Conservation (phyloP, 106 monocot species). For the Amphibolis antarctica region DNA sequence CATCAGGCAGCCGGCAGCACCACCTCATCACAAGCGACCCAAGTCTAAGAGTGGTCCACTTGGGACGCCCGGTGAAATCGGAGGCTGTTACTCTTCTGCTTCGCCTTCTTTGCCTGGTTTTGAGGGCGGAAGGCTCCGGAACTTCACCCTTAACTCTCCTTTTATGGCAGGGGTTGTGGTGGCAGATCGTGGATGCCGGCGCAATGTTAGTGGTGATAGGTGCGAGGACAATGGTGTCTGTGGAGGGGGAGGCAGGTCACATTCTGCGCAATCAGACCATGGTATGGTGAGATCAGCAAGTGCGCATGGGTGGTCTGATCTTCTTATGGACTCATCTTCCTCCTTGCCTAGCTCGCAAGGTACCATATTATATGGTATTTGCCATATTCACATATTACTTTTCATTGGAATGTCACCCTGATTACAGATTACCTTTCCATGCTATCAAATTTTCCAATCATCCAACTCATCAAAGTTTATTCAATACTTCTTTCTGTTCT, state of each 20-base stretch:
- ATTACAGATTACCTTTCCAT: too few relatives aligned
- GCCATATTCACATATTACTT: neutral
- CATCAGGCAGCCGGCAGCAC: slow-evolving; percentile 24
- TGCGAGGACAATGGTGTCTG: slow-evolving; percentile 3
- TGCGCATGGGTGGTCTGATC: slow-evolving; percentile 61
- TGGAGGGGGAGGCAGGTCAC: slow-evolving; percentile 20
- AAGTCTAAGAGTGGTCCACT: slow-evolving; percentile 96
- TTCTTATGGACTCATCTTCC: slow-evolving; percentile 41
- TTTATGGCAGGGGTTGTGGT: slow-evolving; percentile 58
- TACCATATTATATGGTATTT: neutral
- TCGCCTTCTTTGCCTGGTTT: slow-evolving; percentile 48
- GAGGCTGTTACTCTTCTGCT: slow-evolving; percentile 21
- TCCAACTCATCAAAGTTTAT: too few relatives aligned
- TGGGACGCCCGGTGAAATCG: slow-evolving; percentile 24
- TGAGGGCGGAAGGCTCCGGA: slow-evolving; percentile 37
- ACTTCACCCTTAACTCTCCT: slow-evolving; percentile 45
- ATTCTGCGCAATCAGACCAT: slow-evolving; percentile 31
- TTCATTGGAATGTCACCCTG: too few relatives aligned
- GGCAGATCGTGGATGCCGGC: slow-evolving; percentile 31
- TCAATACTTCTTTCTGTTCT: too few relatives aligned
- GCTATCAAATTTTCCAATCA: too few relatives aligned
- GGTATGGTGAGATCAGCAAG: slow-evolving; percentile 43
- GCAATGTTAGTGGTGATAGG: slow-evolving; percentile 11
- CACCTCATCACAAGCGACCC: slow-evolving; percentile 51
- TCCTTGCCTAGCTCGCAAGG: slow-evolving; percentile 45